A percentile compares a stretch with the other conserved stretches of the same genome.
Evolutionary conservation across 2,329 filamentous ascomycete genomes (phyloP).

Genomic region (Aschersonia sp.): DNA sequence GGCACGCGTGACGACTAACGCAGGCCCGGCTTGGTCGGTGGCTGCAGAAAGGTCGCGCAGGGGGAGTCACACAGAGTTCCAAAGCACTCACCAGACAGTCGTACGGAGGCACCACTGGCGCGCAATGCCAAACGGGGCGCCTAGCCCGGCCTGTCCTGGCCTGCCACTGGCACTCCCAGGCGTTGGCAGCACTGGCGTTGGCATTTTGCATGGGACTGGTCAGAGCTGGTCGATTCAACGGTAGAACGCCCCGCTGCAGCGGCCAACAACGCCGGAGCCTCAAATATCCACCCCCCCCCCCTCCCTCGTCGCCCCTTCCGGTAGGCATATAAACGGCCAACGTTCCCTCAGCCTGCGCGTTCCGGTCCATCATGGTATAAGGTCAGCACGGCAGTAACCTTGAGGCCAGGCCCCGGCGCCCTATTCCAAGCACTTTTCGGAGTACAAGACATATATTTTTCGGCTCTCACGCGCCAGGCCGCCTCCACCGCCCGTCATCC

Average conservation of each 20-base stretch:
- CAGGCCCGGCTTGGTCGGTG: background rate
- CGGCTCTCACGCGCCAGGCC: too few relatives aligned
- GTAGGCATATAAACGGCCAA: slow-evolving; percentile 33
- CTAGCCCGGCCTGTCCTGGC: background rate
- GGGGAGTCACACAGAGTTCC: background rate
- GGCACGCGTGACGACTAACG: too few relatives aligned
- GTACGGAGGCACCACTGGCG: too few relatives aligned
- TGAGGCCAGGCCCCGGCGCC: too few relatives aligned
- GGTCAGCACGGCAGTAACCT: too few relatives aligned
- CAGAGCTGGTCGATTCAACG: background rate
- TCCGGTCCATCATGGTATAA: background rate
- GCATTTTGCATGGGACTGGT: background rate
- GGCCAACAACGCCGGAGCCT: background rate
- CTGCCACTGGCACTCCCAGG: background rate
- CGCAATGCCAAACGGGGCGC: too few relatives aligned
- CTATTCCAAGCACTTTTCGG: too few relatives aligned
- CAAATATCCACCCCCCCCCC: background rate
- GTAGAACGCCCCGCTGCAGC: background rate
- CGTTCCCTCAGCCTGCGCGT: slow-evolving; percentile 20
- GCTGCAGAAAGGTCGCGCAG: background rate
- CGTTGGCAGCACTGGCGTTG: background rate
- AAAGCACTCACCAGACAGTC: background rate
- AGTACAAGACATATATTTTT: too few relatives aligned
- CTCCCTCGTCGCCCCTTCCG: slow-evolving; percentile 1
- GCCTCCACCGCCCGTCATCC: too few relatives aligned